Evolutionary conservation across 345 rosid species (phyloP).

Genomic region (Populus euphratica): DNA sequence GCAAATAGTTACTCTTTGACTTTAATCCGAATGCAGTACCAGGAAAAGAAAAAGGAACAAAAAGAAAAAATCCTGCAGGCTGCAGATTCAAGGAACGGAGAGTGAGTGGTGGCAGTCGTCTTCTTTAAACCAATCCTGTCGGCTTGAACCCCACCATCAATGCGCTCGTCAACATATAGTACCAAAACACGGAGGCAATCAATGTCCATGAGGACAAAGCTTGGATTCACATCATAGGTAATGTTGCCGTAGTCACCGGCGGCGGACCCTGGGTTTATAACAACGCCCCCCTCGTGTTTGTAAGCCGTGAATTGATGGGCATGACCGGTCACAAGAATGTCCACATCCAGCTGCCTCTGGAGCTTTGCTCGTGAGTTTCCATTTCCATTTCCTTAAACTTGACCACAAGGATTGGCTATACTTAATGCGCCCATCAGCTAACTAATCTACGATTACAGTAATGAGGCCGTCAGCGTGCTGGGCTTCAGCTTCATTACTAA

Average conservation of each 20-base stretch:
- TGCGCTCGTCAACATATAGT: slow-evolving; percentile 79
- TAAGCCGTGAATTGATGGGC: slow-evolving; percentile 97
- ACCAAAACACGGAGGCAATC: slow-evolving; percentile 84
- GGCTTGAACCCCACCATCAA: slow-evolving; percentile 90
- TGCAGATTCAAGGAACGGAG: slow-evolving; percentile 37
- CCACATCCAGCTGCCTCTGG: slow-evolving; percentile 90
- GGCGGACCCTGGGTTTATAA: slow-evolving; percentile 94
- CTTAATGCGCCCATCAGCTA: too few relatives aligned
- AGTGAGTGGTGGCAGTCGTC: slow-evolving; percentile 44
- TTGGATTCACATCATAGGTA: slow-evolving; percentile 82
- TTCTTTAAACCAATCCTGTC: slow-evolving; percentile 96
- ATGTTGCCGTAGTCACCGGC: slow-evolving; percentile 89
- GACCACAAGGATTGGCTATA: too few relatives aligned
- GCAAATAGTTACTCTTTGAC: too few relatives aligned
- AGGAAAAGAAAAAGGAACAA: background rate
- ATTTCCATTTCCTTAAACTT: too few relatives aligned
- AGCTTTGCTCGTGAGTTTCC: slow-evolving; percentile 74
- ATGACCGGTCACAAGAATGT: slow-evolving; percentile 90
- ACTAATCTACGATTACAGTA: too few relatives aligned
- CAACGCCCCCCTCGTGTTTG: slow-evolving; percentile 95
- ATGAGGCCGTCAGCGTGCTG: too few relatives aligned
- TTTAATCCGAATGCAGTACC: background rate
- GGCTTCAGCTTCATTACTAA: too few relatives aligned
- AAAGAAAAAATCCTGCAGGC: background rate
- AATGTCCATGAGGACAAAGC: slow-evolving; percentile 94